Evolutionary conservation across 768 basidiomycete species (phyloP).

Genomic region (Lepiota venenata): DNA sequence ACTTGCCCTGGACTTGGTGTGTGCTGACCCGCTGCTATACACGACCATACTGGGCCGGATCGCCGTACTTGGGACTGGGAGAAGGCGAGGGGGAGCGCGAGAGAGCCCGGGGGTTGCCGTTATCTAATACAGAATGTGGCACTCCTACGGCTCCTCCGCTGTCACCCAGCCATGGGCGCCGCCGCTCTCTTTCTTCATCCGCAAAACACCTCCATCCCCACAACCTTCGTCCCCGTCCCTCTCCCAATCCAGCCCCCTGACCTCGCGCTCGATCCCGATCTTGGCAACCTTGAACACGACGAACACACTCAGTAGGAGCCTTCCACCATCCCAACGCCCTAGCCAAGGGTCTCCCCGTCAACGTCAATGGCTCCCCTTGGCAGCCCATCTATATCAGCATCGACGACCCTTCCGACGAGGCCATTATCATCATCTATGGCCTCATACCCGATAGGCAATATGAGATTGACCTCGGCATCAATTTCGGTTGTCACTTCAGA

Average conservation of each 20-base stretch:
- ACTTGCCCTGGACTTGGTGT: too few species aligned
- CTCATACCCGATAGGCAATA: slow-evolving; percentile 88
- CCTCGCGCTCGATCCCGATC: slow-evolving; percentile 6
- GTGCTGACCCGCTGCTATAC: too few species aligned
- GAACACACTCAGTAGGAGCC: slow-evolving; percentile 13
- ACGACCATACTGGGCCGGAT: too few species aligned
- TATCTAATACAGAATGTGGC: too few species aligned
- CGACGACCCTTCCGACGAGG: slow-evolving; percentile 80
- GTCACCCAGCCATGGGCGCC: slow-evolving; percentile 76
- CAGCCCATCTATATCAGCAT: slow-evolving; percentile 75
- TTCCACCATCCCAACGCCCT: slow-evolving; percentile 62
- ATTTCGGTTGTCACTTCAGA: slow-evolving; percentile 42
- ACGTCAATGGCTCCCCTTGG: slow-evolving; percentile 79
- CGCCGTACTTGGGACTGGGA: too few species aligned
- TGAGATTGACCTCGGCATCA: slow-evolving; percentile 80
- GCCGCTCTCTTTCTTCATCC: slow-evolving; percentile 64
- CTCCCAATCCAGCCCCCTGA: not conserved
- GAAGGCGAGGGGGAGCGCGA: too few species aligned
- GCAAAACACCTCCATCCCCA: slow-evolving; percentile 83
- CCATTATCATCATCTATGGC: slow-evolving; percentile 88
- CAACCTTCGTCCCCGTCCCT: slow-evolving; percentile 65
- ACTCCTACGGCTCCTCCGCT: too few species aligned
- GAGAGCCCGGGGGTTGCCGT: too few species aligned
- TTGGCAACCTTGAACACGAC: slow-evolving; percentile 11
- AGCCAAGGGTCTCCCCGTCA: slow-evolving; percentile 71